A percentile compares a stretch with the other conserved stretches of the same genome.
Evolutionary conservation across 139 green algal genomes (phyloP).

Genomic region (Spirogloea muscicola): DNA sequence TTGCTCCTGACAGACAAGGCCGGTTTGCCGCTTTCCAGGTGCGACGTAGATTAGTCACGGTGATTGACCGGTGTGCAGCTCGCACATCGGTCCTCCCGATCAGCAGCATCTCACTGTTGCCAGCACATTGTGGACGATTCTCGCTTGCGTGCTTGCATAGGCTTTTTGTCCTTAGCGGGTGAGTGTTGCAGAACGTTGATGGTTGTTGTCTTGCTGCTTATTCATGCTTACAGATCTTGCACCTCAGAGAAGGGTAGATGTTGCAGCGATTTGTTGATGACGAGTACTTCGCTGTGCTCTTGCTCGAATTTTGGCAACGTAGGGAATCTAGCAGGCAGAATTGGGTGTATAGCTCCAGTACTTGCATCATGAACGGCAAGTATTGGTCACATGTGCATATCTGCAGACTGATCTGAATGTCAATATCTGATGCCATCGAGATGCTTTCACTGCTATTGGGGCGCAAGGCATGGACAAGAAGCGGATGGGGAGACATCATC

Average conservation of each 20-base stretch:
- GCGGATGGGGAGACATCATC: slow-evolving; percentile 12
- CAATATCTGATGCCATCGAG: not conserved
- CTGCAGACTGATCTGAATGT: not conserved
- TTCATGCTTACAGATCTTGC: no score
- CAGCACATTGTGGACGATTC: slow-evolving; percentile 57
- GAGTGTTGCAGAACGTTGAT: slow-evolving; percentile 32
- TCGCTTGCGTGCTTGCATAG: slow-evolving; percentile 72
- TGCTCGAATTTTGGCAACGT: no score
- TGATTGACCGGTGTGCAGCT: slow-evolving; percentile 59
- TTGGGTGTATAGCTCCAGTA: not conserved
- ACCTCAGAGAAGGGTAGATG: not conserved
- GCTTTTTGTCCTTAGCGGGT: slow-evolving; percentile 76
- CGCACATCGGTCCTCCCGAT: slow-evolving; percentile 20
- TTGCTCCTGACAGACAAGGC: not conserved
- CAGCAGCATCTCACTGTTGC: slow-evolving; percentile 22
- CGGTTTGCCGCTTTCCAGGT: slow-evolving; percentile 12
- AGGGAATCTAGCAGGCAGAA: no score
- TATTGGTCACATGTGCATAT: not conserved
- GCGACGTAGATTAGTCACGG: slow-evolving; percentile 53
- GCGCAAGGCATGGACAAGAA: not conserved
- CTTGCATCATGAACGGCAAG: not conserved
- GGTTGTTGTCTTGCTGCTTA: no score
- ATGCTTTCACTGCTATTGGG: not conserved
- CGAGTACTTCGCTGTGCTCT: no score
- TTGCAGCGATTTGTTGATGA: not conserved